Evolutionary conservation across 2,329 filamentous ascomycete genomes (phyloP), one percentile per base, ranked within the genome.

Genomic region (Myotisia sp.): DNA sequence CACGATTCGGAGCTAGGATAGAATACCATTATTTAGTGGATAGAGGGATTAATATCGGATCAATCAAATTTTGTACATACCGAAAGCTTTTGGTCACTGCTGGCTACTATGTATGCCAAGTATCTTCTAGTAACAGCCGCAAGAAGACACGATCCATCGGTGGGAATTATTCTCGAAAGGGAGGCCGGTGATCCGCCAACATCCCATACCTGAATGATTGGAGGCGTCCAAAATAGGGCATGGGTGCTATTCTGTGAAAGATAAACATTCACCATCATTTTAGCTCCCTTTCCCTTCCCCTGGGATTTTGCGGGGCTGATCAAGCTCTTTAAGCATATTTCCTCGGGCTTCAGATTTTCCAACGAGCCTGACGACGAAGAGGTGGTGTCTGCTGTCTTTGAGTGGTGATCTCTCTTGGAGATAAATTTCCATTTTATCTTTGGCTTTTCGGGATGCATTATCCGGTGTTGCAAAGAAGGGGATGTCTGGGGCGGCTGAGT

Each of bases 21-120:
- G 9, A 6, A 24, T 9, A 29, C 10, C 3, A 38, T 21, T 9
- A 2, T n/a, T 12, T 22, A 17, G 26, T 27, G n/a, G 16, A 22
- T 3, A 17, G 17, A 10, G 10, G 6, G 8, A 21, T n/a, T 5
- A 6, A 9, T 24, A 5, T 23, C 12, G 13, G 7, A 14, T 14
- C 13, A 12, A 26, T 26, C 9, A 7, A 6, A 20, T n/a, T n/a
- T n/a, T 28, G 22, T 17, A 19, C 39, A 49, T 51, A 60, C 58
- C 6, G 57, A 60, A 2, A 62, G 48, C 33, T 53, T 59, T 26
- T 60, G 56, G 36, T 59, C 58, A n/a, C 56, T 47, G 10, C 52
- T 58, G 3, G 56, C 56, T 37, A 60, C 52, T 4, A 62, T 51
- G 39, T 60, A 62, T 17, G 56, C 58, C 14, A 59, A 36, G 37